These are phyloP conservation scores for Neurospora sublineolata DNA, from an alignment of 495 filamentous ascomycete genomes.

Conservation along the genomic window DNA sequence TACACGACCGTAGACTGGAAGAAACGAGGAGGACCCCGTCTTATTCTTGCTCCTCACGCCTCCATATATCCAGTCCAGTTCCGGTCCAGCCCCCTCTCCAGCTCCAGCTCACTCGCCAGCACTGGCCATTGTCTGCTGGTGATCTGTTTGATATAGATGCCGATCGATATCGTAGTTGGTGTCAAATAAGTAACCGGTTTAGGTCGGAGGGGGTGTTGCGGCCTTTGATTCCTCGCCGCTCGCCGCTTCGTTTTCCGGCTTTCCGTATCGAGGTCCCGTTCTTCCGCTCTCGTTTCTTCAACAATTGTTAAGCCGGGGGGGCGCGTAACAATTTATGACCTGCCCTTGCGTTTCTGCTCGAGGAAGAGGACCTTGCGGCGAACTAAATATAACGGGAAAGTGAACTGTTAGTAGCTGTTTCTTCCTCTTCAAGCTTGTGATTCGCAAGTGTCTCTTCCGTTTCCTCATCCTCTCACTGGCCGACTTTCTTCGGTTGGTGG, in stretches of 20 bases:
- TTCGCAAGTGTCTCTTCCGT: neutral
- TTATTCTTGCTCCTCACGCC: neutral
- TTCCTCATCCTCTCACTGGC: neutral
- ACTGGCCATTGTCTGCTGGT: neutral
- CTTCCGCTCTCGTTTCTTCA: neutral
- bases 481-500: neutral
- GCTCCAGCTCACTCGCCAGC: neutral
- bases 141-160: neutral
- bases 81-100: neutral
- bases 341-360: constrained; percentile 61
- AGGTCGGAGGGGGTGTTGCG: neutral
- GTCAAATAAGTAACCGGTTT: neutral
- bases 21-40: neutral
- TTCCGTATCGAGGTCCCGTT: neutral
- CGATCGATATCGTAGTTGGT: neutral
- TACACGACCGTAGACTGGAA: constrained; percentile 2
- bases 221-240: neutral
- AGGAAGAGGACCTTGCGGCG: constrained; percentile 84
- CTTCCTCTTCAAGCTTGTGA: neutral
- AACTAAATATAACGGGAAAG: constrained; percentile 33
- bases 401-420: neutral
- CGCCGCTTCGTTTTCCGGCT: neutral
- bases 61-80: neutral
- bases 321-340: constrained; percentile 6
- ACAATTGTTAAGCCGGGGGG: neutral